A percentile compares a stretch with the other conserved stretches of the same genome.
phyloP scores from a whole-genome alignment of 2,329 filamentous ascomycete species.

The Claviceps monticola region DNA sequence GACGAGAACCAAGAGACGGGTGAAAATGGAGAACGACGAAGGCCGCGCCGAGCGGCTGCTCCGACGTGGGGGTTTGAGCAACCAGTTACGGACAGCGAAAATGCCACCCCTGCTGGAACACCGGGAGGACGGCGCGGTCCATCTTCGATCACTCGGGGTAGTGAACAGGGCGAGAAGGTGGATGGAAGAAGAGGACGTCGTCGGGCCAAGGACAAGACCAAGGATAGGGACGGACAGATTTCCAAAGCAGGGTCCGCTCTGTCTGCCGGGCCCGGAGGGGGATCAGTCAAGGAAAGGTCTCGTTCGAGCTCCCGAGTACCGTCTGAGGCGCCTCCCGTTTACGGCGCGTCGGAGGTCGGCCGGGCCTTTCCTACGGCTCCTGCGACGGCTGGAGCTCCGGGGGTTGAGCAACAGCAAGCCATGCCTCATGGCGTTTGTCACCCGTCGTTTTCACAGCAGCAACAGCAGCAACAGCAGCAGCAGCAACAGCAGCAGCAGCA shows the following conservation, averaged over 20 bases:
- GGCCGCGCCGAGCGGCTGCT: slow-evolving; percentile 51
- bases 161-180: slow-evolving; percentile 31
- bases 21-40: slow-evolving; percentile 46
- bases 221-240: slow-evolving; percentile 25
- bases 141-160: slow-evolving; percentile 22
- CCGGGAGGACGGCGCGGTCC: slow-evolving; percentile 35
- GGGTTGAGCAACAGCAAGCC: slow-evolving; percentile 29
- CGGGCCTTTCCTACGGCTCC: background rate
- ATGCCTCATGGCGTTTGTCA: slow-evolving; percentile 24
- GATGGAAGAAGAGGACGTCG: slow-evolving; percentile 25
- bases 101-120: slow-evolving; percentile 41
- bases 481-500: background rate
- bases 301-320: slow-evolving; percentile 38
- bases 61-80: slow-evolving; percentile 59
- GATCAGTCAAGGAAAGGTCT: slow-evolving; percentile 33
- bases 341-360: background rate
- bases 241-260: slow-evolving; percentile 29
- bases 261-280: slow-evolving; percentile 27
- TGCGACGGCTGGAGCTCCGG: slow-evolving; percentile 15
- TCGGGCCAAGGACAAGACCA: slow-evolving; percentile 26
- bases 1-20: slow-evolving; percentile 42
- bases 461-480: background rate
- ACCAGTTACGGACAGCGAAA: slow-evolving; percentile 44
- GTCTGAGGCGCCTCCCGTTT: slow-evolving; percentile 17
- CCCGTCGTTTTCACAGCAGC: slow-evolving; percentile 21